Evolutionary conservation across 495 filamentous ascomycete species (phyloP), one percentile per base, ranked within the genome.

Genomic region (Xanthoparmelia taractica): DNA sequence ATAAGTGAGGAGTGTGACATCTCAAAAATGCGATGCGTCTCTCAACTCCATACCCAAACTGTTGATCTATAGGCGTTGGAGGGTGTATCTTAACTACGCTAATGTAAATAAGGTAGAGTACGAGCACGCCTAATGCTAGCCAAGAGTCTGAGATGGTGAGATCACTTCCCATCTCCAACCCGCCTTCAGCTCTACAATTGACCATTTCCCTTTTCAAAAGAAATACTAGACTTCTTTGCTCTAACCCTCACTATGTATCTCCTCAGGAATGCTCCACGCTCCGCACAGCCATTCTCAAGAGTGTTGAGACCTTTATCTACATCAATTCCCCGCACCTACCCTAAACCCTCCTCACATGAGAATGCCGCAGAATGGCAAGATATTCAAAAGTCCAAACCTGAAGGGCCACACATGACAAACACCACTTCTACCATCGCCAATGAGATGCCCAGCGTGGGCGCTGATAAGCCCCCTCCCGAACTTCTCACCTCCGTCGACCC

Each of bases 371-470:
- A 74, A 40, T 79, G 85, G 71, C 75, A 80, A 57, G 78, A 79
- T 38, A 74, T 73, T 54, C 82, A 88, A 69, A 78, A 73, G 7
- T 74, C 78, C 31, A 85, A 82, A 72, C 70, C 80, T 0, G 71
- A 79, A n/a, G 87, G 86, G 65, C 85, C 83, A 50, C 76, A 80
- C 66, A 74, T 88, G 59, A 83, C 85, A 7, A 85, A 86, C 67
- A 86, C 82, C 18, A 87, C 79, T 23, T 83, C 80, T 27, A 87
- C 85, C 18, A 82, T 86, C 69, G 79, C 79, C 25, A 84, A 86
- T 68, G 78, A 82, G 63, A 84, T 83, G 75, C 85, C 83, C 31
- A 80, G 73, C 56, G 76, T 84, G 37, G 85, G 86, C 54, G 72
- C 74, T 31, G 77, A 83, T 63, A 77, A 78, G 8, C 64, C 84